A percentile compares a stretch with the other conserved stretches of the same genome.
phyloP scores from a whole-genome alignment of 2,329 filamentous ascomycete genomes.

The Paecilomyces fulvus region DNA sequence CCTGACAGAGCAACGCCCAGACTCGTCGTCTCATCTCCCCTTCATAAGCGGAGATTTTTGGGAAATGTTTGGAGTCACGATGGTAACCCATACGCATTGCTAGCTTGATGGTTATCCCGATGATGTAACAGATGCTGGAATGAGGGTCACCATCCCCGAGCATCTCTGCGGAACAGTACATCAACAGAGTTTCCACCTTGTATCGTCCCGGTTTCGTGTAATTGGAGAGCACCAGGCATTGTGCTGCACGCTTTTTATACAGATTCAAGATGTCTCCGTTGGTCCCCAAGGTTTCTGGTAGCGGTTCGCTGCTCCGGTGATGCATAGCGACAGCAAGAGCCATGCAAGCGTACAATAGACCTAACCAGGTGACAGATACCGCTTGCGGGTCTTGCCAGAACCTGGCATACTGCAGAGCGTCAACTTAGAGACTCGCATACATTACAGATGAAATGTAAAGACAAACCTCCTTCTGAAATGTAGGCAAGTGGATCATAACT shows the following conservation, averaged over 20 bases:
- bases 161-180: conserved; percentile 22
- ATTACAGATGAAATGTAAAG: conserved; percentile 37
- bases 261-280: conserved; percentile 24
- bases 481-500: conserved; percentile 23
- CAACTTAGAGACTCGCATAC: not conserved
- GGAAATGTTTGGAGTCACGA: conserved; percentile 45
- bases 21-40: conserved; percentile 42
- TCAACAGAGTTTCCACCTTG: conserved; percentile 23
- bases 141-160: conserved; percentile 28
- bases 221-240: conserved; percentile 25
- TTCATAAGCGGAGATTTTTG: conserved; percentile 44
- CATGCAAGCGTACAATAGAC: conserved; percentile 20
- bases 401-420: conserved; percentile 15
- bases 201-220: conserved; percentile 23
- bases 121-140: conserved; percentile 45
- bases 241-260: conserved; percentile 41
- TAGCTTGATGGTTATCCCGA: conserved; percentile 45
- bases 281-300: conserved; percentile 11
- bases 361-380: conserved; percentile 23
- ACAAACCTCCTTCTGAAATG: conserved; percentile 22
- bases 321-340: conserved; percentile 19
- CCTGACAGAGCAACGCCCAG: conserved; percentile 36
- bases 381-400: conserved; percentile 22
- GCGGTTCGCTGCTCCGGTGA: conserved; percentile 15
- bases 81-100: conserved; percentile 55